These are phyloP conservation scores for Pseudogymnoascus sp. DNA, from an alignment of 2,329 filamentous ascomycete genomes.

Conservation along the genomic window DNA sequence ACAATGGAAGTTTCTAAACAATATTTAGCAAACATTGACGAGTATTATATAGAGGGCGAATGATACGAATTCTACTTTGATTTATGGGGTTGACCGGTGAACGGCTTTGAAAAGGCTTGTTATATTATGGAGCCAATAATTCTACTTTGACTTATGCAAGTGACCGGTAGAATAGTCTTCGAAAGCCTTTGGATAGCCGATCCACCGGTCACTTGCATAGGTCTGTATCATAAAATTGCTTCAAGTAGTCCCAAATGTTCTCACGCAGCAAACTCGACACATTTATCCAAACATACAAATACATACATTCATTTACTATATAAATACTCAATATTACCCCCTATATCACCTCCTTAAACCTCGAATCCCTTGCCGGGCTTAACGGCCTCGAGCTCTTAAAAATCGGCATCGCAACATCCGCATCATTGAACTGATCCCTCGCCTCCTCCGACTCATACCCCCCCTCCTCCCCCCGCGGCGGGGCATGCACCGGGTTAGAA, in stretches of 20 bases:
- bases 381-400: conserved; percentile 20
- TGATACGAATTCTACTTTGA: background rate
- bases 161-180: too few species aligned
- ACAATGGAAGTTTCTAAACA: background rate
- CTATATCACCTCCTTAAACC: conserved; percentile 49
- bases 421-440: conserved; percentile 26
- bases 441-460: conserved; percentile 45
- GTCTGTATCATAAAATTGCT: too few species aligned
- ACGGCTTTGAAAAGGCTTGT: too few species aligned
- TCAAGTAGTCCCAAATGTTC: too few species aligned
- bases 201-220: too few species aligned
- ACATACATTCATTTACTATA: background rate
- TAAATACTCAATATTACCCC: background rate
- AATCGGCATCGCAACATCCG: conserved; percentile 30
- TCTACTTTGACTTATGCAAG: too few species aligned
- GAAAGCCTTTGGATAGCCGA: too few species aligned
- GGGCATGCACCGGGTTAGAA: conserved; percentile 12
- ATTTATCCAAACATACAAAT: background rate
- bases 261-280: too few species aligned
- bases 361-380: conserved; percentile 49
- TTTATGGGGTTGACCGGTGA: too few species aligned
- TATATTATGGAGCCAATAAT: too few species aligned
- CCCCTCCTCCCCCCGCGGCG: conserved; percentile 18
- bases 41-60: background rate
- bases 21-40: background rate